phyloP scores from a whole-genome alignment of 305 asterid genomes.

The Fraxinus latifolia region DNA sequence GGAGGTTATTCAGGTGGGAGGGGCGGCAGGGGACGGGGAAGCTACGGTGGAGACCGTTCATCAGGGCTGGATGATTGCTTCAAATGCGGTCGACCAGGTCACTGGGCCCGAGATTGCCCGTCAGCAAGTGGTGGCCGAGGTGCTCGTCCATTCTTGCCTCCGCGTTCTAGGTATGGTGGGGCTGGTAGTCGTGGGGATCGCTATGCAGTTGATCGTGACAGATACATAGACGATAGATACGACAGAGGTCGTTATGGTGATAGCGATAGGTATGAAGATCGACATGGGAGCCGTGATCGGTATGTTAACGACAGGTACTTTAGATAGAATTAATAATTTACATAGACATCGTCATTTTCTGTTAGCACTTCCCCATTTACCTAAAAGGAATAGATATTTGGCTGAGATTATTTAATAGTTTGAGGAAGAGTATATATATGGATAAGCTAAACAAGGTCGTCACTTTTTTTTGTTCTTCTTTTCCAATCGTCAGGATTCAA shows the following conservation, averaged over 20 bases:
- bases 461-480: background rate
- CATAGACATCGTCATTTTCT: background rate
- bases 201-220: constrained; percentile 64
- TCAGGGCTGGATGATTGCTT: constrained; percentile 92
- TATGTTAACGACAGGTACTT: constrained; percentile 60
- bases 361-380: background rate
- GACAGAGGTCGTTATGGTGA: constrained; percentile 72
- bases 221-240: constrained; percentile 61
- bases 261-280: constrained; percentile 65
- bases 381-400: background rate
- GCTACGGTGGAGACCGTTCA: constrained; percentile 63
- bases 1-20: constrained; percentile 50
- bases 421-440: background rate
- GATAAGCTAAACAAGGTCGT: background rate
- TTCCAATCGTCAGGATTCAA: background rate
- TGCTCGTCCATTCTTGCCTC: constrained; percentile 63
- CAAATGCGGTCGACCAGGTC: constrained; percentile 96
- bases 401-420: background rate
- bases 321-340: background rate
- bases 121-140: constrained; percentile 75
- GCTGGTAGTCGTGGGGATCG: constrained; percentile 63
- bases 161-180: constrained; percentile 65
- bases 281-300: constrained; percentile 74
- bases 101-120: constrained; percentile 98
- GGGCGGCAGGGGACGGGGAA: constrained; percentile 25